Conservation (phyloP, 108 stramenopile species). For the Pseudonitzschia pungens region DNA sequence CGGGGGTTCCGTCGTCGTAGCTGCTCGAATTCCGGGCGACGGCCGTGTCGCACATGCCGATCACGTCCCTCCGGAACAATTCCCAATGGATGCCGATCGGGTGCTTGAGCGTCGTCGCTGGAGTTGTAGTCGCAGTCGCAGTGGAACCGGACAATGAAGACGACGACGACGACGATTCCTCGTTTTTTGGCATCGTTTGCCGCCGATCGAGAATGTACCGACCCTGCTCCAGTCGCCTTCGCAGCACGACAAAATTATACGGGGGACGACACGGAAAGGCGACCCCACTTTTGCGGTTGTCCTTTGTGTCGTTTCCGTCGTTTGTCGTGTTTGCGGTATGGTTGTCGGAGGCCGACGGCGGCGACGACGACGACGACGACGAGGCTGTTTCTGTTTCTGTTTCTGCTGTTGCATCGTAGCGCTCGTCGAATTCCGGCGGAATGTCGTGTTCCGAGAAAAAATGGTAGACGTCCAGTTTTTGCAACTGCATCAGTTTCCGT, state of each 20-base stretch:
- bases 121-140: conserved; percentile 13
- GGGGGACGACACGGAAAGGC: conserved; percentile 56
- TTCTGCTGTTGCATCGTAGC: conserved; percentile 23
- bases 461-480: conserved; percentile 73
- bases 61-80: conserved; percentile 61
- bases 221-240: conserved; percentile 58
- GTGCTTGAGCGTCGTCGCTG: conserved; percentile 48
- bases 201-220: conserved; percentile 68
- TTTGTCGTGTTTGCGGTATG: conserved; percentile 16
- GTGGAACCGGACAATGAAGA: no score
- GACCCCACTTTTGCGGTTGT: background rate
- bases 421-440: conserved; percentile 66
- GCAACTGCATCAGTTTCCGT: conserved; percentile 51
- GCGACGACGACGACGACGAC: no score
- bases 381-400: no score
- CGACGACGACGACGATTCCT: conserved; percentile 21
- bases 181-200: conserved; percentile 28
- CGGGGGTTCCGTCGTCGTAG: conserved; percentile 26
- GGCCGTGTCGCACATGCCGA: conserved; percentile 73
- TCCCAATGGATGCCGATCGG: conserved; percentile 75
- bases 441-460: conserved; percentile 60
- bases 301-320: background rate
- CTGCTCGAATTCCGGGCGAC: conserved; percentile 45
- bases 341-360: no score
- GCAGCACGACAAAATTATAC: conserved; percentile 64